A percentile compares a stretch with the other conserved stretches of the same genome.
Conservation (phyloP, 139 green algal genomes). For the Eudorina sp. region DNA sequence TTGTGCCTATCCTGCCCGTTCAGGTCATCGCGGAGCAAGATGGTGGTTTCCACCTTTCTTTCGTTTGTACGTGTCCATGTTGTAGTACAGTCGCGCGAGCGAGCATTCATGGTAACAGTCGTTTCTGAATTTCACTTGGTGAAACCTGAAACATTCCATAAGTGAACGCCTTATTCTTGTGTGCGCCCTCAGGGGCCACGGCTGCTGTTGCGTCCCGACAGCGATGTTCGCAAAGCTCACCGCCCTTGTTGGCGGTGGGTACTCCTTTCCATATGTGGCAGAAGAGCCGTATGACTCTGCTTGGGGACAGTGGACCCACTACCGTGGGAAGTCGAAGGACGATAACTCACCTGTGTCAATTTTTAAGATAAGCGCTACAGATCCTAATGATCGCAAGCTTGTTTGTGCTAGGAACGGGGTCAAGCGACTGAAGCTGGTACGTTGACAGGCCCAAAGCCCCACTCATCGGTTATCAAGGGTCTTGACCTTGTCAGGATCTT, state of each 20-base stretch:
- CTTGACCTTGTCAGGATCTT: too few relatives aligned
- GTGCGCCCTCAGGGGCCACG: not conserved
- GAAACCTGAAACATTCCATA: too few relatives aligned
- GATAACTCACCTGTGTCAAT: constrained; percentile 82
- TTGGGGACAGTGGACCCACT: constrained; percentile 87
- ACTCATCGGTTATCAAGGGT: too few relatives aligned
- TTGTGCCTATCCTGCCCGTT: too few relatives aligned
- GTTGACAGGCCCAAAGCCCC: too few relatives aligned
- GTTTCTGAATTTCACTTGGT: too few relatives aligned
- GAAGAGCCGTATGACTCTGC: constrained; percentile 65
- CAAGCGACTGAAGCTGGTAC: constrained; percentile 83
- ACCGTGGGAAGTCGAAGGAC: constrained; percentile 72
- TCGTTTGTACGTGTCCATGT: too few relatives aligned
- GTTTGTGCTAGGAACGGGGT: constrained; percentile 84
- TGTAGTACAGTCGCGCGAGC: too few relatives aligned
- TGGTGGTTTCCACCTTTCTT: too few relatives aligned
- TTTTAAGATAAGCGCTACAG: constrained; percentile 75
- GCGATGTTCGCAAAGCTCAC: constrained; percentile 89
- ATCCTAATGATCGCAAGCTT: constrained; percentile 73
- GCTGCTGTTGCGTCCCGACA: not conserved
- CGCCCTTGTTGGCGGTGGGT: constrained; percentile 74
- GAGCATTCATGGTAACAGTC: too few relatives aligned
- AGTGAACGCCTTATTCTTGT: too few relatives aligned
- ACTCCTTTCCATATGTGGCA: constrained; percentile 78
- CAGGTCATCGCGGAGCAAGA: too few relatives aligned